A percentile compares a stretch with the other conserved stretches of the same genome.
phyloP scores from a whole-genome alignment of 2,329 filamentous ascomycete genomes.

The Polytolypa hystricis region DNA sequence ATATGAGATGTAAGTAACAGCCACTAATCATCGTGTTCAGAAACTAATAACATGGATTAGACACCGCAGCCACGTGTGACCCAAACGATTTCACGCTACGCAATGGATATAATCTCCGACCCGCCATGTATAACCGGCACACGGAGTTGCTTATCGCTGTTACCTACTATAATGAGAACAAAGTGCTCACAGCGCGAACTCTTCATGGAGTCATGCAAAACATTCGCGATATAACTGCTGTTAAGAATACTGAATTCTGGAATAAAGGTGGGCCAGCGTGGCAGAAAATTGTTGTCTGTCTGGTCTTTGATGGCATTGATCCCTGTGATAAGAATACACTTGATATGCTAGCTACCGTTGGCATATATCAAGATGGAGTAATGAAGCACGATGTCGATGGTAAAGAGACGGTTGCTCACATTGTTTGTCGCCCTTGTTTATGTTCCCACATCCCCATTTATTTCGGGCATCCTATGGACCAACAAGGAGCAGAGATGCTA shows the following conservation, averaged over 20 bases:
- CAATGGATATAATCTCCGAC: slow-evolving; percentile 96
- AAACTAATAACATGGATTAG: too few relatives aligned
- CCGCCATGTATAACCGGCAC: slow-evolving; percentile 97
- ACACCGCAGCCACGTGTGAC: slow-evolving; percentile 94
- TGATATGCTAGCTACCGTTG: slow-evolving; percentile 84
- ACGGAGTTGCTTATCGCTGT: slow-evolving; percentile 95
- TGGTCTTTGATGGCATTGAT: slow-evolving; percentile 96
- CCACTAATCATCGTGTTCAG: too few relatives aligned
- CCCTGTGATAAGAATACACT: slow-evolving; percentile 93
- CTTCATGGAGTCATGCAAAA: slow-evolving; percentile 98
- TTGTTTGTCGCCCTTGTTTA: slow-evolving; percentile 37
- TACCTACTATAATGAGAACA: slow-evolving; percentile 99
- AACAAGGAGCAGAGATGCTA: too few relatives aligned
- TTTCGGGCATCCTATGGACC: too few relatives aligned
- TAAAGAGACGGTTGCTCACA: slow-evolving; percentile 90
- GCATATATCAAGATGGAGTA: slow-evolving; percentile 94
- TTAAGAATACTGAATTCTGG: slow-evolving; percentile 99
- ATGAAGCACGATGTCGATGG: slow-evolving; percentile 98
- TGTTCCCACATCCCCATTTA: neutral
- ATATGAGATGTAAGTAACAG: slow-evolving; percentile 71
- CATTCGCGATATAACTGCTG: slow-evolving; percentile 93
- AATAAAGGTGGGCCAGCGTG: slow-evolving; percentile 97
- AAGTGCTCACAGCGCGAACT: slow-evolving; percentile 80
- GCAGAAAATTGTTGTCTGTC: slow-evolving; percentile 97
- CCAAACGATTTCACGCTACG: slow-evolving; percentile 97